Base-by-base conservation (phyloP, 2,329 filamentous ascomycete genomes). In the Bisporella sp. region DNA sequence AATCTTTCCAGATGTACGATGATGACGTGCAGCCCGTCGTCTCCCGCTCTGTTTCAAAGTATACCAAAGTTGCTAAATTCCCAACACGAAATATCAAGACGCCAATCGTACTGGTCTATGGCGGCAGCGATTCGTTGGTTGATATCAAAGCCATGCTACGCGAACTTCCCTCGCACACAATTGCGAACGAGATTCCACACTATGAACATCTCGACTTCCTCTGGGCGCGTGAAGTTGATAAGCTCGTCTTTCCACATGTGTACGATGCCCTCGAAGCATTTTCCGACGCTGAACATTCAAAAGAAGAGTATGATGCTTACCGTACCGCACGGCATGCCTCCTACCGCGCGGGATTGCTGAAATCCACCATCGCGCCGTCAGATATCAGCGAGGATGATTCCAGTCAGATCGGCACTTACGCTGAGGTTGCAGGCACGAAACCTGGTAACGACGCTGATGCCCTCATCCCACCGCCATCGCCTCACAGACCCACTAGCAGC, bases 171-270 rank as follows among this genome's bases (percentile, higher is more conserved):
- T 75, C 76, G 28, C 87, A 89, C 66, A 97, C 93, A 0, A 77
- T 92, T 2, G 89, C 89, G 1, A 93, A 84, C 37, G 86, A 92
- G 63, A 87, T 99, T 41, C 82, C 86, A 0, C 89, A 95, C 65
- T 99, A 96, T 67, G 93, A 99, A 68, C 93, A 99, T 68, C 79
- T 99, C 29, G 93, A 99, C 67, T 96, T 99, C 62, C 74, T 99
- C 1, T 99, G 93, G 93, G 93, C 88, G 0, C 76, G 81, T 37
- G 90, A 96, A 61, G 87, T 95, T 5, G 79, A 95, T 58, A 73
- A 76, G 1, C 81, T 90, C 47, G 92, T 97, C 3, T 96, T 96
- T 63, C 87, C 84, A 12, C 89, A 65, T 64, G 89, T 99, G 1
- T 91, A 96, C 56, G 85, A 95, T 59, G 91, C 93, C 0, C 73